Conservation (phyloP, 768 basidiomycete genomes). For the Suillus luteus region DNA sequence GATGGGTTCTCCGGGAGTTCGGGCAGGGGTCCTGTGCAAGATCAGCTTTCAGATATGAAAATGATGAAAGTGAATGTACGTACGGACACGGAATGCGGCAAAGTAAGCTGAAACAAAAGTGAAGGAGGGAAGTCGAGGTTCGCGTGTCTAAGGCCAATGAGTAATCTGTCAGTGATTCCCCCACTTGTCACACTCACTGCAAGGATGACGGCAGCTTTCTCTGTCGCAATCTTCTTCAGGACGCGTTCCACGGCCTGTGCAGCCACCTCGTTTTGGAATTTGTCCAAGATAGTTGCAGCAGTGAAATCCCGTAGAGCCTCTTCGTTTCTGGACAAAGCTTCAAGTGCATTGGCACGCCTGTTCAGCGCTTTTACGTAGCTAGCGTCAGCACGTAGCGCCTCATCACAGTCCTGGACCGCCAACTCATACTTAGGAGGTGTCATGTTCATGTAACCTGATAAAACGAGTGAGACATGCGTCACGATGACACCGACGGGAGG, state of each 20-base stretch:
- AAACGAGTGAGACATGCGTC: not conserved
- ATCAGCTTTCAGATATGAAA: not conserved
- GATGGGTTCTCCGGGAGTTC: slow-evolving; percentile 71
- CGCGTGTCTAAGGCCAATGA: slow-evolving; percentile 48
- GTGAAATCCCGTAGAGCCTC: slow-evolving; percentile 91
- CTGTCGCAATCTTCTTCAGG: slow-evolving; percentile 74
- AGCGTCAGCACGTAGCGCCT: slow-evolving; percentile 79
- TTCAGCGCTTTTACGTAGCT: slow-evolving; percentile 91
- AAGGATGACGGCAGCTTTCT: slow-evolving; percentile 74
- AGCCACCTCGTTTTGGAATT: slow-evolving; percentile 82
- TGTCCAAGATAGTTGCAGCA: slow-evolving; percentile 92
- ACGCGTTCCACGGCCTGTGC: slow-evolving; percentile 89
- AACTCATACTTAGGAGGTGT: slow-evolving; percentile 78
- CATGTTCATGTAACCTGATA: slow-evolving; percentile 83
- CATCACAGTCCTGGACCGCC: slow-evolving; percentile 87
- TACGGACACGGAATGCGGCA: slow-evolving; percentile 91
- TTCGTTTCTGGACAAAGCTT: slow-evolving; percentile 70
- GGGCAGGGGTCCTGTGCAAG: slow-evolving; percentile 59
- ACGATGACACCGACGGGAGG: not conserved
- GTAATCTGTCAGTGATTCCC: not conserved
- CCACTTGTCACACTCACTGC: slow-evolving; percentile 42
- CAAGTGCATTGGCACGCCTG: slow-evolving; percentile 83
- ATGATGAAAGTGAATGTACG: slow-evolving; percentile 30
- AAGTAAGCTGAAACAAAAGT: slow-evolving; percentile 96
- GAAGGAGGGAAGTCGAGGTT: slow-evolving; percentile 81